Conservation (phyloP, 495 filamentous ascomycete genomes). For the Neurospora cerealis region DNA sequence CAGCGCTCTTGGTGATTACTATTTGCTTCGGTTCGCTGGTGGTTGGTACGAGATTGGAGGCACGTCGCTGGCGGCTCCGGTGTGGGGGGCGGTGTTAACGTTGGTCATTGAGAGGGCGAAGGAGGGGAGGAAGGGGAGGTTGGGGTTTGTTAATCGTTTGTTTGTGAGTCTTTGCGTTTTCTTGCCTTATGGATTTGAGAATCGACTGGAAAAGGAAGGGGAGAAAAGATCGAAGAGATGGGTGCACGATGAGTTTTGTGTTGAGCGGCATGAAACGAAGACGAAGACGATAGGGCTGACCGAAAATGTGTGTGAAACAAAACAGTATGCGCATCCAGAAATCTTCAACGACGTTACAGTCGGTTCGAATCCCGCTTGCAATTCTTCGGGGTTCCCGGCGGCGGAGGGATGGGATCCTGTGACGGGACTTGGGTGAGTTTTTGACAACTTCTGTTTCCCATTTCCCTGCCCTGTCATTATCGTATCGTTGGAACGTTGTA, state of each 20-base stretch:
- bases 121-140: slow-evolving; percentile 36
- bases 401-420: slow-evolving; percentile 54
- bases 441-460: not conserved
- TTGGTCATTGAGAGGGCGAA: slow-evolving; percentile 53
- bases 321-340: slow-evolving; percentile 47
- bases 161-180: slow-evolving; percentile 53
- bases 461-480: not conserved
- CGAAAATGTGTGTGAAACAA: too few species aligned
- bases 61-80: slow-evolving; percentile 49
- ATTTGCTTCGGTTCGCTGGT: slow-evolving; percentile 37
- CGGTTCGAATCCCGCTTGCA: slow-evolving; percentile 53
- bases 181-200: too few species aligned
- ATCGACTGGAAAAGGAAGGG: too few species aligned
- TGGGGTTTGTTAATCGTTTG: slow-evolving; percentile 43
- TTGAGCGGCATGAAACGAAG: too few species aligned
- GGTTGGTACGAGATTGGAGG: slow-evolving; percentile 36
- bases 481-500: not conserved
- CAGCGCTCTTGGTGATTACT: slow-evolving; percentile 51
- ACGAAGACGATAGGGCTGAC: not conserved
- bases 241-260: too few species aligned
- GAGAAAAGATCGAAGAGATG: too few species aligned
- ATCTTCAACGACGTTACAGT: slow-evolving; percentile 51
- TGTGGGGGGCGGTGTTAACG: slow-evolving; percentile 49
- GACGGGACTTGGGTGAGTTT: slow-evolving; percentile 43
- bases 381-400: slow-evolving; percentile 43